Conservation (phyloP, 2,329 filamentous ascomycete species). For the Chaetomium olivaceum region DNA sequence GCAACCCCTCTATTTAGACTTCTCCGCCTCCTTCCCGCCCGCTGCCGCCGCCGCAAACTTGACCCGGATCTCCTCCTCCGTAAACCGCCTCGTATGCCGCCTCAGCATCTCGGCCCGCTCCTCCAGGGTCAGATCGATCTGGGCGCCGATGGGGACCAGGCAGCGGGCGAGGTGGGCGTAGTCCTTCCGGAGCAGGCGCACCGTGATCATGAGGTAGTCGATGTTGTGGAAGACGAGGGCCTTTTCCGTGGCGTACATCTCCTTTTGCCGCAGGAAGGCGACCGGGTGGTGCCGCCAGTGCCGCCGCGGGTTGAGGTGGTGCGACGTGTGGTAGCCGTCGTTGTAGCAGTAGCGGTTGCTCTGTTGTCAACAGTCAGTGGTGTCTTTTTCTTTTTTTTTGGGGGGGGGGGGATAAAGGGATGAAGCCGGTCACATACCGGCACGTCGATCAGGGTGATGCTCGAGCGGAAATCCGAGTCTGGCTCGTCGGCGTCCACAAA, state of each 20-base stretch:
- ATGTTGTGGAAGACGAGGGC: constrained; percentile 15
- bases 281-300: constrained; percentile 16
- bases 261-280: constrained; percentile 9
- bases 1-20: not conserved
- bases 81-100: not conserved
- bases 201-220: constrained; percentile 13
- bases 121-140: constrained; percentile 5
- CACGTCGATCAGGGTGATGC: constrained; percentile 10
- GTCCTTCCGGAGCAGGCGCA: constrained; percentile 1
- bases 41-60: not conserved
- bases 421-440: not conserved
- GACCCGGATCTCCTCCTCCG: constrained; percentile 7
- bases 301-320: constrained; percentile 13
- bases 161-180: constrained; percentile 1
- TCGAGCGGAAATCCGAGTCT: constrained; percentile 14
- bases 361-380: not conserved
- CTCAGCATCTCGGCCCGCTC: constrained; percentile 3
- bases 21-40: not conserved
- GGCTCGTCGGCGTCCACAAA: constrained; percentile 14
- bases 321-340: constrained; percentile 18
- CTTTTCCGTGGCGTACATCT: constrained; percentile 2
- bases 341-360: constrained; percentile 18
- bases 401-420: not conserved
- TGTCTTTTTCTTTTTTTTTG: not conserved
- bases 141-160: constrained; percentile 12